Percentiles rank a stretch among this genome's conserved stretches.
Conservation (phyloP, 2,329 filamentous ascomycete species). For the Coleophoma eucalyptorum region DNA sequence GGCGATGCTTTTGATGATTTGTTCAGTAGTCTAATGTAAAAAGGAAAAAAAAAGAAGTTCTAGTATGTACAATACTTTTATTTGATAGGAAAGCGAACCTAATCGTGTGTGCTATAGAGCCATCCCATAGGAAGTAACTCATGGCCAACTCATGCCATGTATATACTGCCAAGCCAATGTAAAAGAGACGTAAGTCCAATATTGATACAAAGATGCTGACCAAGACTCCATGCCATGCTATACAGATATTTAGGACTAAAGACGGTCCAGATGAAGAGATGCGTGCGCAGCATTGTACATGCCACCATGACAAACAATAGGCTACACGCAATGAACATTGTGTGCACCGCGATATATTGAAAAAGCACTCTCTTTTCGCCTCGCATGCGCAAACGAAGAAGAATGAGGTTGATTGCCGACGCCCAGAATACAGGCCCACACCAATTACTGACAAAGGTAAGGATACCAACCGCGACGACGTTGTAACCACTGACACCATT, state of each 20-base stretch:
- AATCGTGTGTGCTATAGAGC: too few species aligned
- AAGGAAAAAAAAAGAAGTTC: neutral
- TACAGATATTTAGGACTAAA: conserved; percentile 97
- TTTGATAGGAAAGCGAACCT: neutral
- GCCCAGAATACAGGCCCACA: conserved; percentile 86
- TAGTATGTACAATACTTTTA: neutral
- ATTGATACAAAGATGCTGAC: conserved; percentile 75
- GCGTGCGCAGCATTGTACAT: conserved; percentile 77
- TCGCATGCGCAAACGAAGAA: conserved; percentile 35
- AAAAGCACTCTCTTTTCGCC: conserved; percentile 11
- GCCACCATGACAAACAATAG: conserved; percentile 79
- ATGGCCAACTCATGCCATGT: conserved; percentile 14
- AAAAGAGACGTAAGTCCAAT: conserved; percentile 56
- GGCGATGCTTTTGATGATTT: conserved; percentile 70
- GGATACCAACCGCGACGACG: conserved; percentile 70
- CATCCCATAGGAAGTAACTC: too few species aligned
- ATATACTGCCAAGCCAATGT: conserved; percentile 45
- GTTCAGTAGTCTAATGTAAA: conserved; percentile 56
- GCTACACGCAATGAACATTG: conserved; percentile 64
- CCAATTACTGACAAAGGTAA: conserved; percentile 92
- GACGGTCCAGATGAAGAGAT: conserved; percentile 98
- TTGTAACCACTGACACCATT: conserved; percentile 86
- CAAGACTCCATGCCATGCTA: conserved; percentile 81
- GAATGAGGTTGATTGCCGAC: conserved; percentile 57
- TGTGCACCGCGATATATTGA: conserved; percentile 61